Base-by-base conservation (phyloP, 495 filamentous ascomycete genomes). In the Xylaria curta region DNA sequence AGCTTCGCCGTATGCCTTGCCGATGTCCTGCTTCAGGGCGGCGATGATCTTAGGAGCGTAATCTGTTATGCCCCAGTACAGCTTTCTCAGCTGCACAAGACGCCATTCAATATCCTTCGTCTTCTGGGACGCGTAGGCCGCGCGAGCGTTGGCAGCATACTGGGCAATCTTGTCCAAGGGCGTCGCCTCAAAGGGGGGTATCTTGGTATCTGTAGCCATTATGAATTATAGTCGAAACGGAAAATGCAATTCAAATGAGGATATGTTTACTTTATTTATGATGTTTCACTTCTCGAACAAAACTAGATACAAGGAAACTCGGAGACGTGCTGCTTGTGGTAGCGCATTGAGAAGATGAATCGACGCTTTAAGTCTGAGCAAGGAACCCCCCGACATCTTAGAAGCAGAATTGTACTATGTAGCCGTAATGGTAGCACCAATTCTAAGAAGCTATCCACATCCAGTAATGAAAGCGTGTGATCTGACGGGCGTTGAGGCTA, bases 1-100 rank as follows among this genome's bases (percentile, higher is more conserved):
- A 46, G 91, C 79, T 80, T 98, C 97, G 82, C 89, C 91, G 8
- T 78, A 73, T 40, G 91, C 85, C 82, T 94, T 95, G 75, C 87
- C 85, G 53, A 98, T 84, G 81, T 99, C 96, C 73, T 85, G 81
- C 72, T 87, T 85, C 74, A 91, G 88, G 15, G 95, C 93, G 75
- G 91, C 90, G 73, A 88, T 71, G 44, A 97, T 83, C 49, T 88
- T 85, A 47, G 90, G 84, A 70, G 88, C 85, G 78, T 92, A 91
- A 84, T 97, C 96, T 60, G 89, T 89, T 59, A 98, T 76, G 3
- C 88, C 94, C 94, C 94, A 97, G 84, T 97, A 98, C 54, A 98
- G 91, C 85, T 94, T 95, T 62, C 94, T 91, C 47, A 98, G 90
- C 85, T 98, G 95, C 21, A 88, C 82, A 63, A 94, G 85, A 65